phyloP scores from a whole-genome alignment of 1,139 yeast genomes.

The Wickerhamomyces sp. region DNA sequence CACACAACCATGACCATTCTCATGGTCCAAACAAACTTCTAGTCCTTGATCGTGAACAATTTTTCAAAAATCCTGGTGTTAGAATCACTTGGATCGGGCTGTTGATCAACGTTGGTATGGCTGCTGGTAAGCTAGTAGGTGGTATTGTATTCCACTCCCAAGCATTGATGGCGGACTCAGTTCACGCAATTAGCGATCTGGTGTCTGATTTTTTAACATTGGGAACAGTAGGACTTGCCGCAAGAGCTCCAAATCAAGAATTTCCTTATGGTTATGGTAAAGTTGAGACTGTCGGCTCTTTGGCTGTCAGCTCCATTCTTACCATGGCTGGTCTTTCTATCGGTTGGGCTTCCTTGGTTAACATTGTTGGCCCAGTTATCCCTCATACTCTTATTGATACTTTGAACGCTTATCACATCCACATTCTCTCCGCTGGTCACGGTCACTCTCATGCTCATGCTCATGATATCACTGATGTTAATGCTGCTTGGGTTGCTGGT shows the following conservation, averaged over 20 bases:
- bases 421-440: slow-evolving; percentile 27
- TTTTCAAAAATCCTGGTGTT: slow-evolving; percentile 72
- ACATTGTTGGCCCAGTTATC: slow-evolving; percentile 61
- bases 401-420: slow-evolving; percentile 33
- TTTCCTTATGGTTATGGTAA: slow-evolving; percentile 93
- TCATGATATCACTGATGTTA: slow-evolving; percentile 58
- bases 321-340: slow-evolving; percentile 86
- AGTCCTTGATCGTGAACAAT: slow-evolving; percentile 33
- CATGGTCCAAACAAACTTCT: slow-evolving; percentile 33
- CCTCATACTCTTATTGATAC: slow-evolving; percentile 52
- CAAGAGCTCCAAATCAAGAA: slow-evolving; percentile 52
- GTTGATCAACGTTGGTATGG: slow-evolving; percentile 78
- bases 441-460: slow-evolving; percentile 39
- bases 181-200: slow-evolving; percentile 86
- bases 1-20: slow-evolving; percentile 29
- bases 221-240: slow-evolving; percentile 79
- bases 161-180: slow-evolving; percentile 89
- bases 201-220: slow-evolving; percentile 85
- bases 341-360: slow-evolving; percentile 80
- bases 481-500: slow-evolving; percentile 95
- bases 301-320: slow-evolving; percentile 78
- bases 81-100: slow-evolving; percentile 92
- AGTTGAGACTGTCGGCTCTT: slow-evolving; percentile 85
- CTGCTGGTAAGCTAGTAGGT: slow-evolving; percentile 79
- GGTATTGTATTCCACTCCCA: slow-evolving; percentile 93